Conservation (phyloP, 2,329 filamentous ascomycete genomes). For the Exophiala calicioides region DNA sequence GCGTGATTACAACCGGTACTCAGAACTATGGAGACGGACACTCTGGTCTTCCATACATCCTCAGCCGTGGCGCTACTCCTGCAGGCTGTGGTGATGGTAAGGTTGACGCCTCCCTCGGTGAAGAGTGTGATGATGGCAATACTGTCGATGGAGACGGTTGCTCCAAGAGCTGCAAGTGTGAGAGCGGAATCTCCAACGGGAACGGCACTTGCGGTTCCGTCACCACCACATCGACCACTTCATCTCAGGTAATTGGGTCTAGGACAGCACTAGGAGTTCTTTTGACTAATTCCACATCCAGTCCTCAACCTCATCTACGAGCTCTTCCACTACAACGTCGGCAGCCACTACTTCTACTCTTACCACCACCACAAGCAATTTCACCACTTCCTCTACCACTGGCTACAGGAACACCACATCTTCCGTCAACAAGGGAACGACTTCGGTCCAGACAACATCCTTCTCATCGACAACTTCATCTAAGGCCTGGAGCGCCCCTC, state of each 20-base stretch:
- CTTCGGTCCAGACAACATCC: background rate
- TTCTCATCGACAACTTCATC: background rate
- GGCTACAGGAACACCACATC: background rate
- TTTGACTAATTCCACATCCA: no score
- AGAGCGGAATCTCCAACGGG: conserved; percentile 4
- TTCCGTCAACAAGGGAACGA: background rate
- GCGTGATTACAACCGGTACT: conserved; percentile 1
- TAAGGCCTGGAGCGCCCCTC: background rate
- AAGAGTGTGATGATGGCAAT: conserved; percentile 10
- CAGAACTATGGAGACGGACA: conserved; percentile 3
- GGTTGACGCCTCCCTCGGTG: conserved; percentile 3
- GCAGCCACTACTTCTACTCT: conserved; percentile 1
- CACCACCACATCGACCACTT: conserved; percentile 2
- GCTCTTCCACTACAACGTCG: background rate
- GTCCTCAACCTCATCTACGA: conserved; percentile 1
- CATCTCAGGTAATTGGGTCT: conserved; percentile 1
- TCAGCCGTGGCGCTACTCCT: conserved; percentile 1
- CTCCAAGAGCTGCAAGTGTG: conserved; percentile 8
- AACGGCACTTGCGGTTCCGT: conserved; percentile 3
- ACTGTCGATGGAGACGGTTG: conserved; percentile 4
- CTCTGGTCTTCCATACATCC: conserved; percentile 2
- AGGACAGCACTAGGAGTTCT: no score
- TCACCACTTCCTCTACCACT: background rate
- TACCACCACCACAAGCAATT: background rate
- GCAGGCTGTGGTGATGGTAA: conserved; percentile 2